Conservation (phyloP, 371 early-diverging fungal genomes). For the Catenaria anguillulae region DNA sequence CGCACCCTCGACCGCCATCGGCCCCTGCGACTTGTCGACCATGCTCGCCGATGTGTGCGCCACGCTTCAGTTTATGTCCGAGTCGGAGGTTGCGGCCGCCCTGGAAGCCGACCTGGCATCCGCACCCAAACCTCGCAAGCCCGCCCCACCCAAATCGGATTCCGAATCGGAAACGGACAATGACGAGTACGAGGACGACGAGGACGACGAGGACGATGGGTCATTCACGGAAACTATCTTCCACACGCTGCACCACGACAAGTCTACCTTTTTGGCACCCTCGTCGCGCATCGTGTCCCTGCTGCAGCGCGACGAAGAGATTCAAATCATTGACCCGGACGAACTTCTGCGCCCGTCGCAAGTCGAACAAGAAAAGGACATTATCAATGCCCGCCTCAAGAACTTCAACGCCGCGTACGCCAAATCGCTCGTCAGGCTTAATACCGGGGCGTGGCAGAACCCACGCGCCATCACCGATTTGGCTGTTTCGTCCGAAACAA, state of each 20-base stretch:
- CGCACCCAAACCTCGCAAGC: too few relatives aligned
- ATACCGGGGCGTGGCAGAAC: too few relatives aligned
- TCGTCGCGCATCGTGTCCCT: neutral
- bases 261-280: neutral
- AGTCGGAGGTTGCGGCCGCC: too few relatives aligned
- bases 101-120: too few relatives aligned
- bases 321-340: conserved; percentile 1
- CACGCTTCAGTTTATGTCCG: too few relatives aligned
- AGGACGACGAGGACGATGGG: neutral
- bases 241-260: neutral
- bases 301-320: neutral
- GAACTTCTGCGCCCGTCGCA: neutral
- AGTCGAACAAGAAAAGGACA: neutral
- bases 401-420: neutral
- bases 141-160: too few relatives aligned
- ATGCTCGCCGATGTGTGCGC: too few relatives aligned
- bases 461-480: too few relatives aligned
- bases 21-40: neutral
- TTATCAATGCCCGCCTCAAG: neutral
- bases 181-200: neutral
- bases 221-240: neutral
- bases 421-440: too few relatives aligned
- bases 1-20: neutral
- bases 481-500: too few relatives aligned
- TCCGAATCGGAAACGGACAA: too few relatives aligned